Evolutionary conservation across 140 eudicot species (phyloP), one percentile per base, ranked within the genome.

Genomic region (Stevia rebaudiana): DNA sequence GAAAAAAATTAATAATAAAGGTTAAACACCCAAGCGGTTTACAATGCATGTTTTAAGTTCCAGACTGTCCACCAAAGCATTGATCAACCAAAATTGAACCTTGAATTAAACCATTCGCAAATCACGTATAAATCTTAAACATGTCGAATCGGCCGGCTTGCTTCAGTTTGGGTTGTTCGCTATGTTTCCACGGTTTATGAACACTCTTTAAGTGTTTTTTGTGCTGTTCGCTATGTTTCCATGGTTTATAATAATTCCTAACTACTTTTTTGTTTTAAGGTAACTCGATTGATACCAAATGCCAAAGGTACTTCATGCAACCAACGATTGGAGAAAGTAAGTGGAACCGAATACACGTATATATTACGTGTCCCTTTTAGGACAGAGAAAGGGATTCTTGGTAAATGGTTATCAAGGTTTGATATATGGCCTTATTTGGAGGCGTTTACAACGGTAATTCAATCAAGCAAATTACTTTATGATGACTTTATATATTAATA

Each of bases 401-500:
- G 79, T 63, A 79, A 92, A 80, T 92, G 98, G 98, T 81, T 92
- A 55, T 92, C 98, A 42, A 85, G 98, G 61, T 92, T 88, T 52
- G 98, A 92, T 63, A 77, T 92, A 22, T 92, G 98, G 98, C 98
- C 98, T 61, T 92, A 92, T 53, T 61, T 92, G 63, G 98, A 88
- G 80, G 68, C 70, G 31, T 92, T 83, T 74, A 53, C 98, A 1
- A 82, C 80, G 96, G 98, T 85, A 73, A 77, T 19, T 39, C 11
- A 7, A 54, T 13, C 25, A 7, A 6, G 11, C 11, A 10, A 0
- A 35, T 44, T 23, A 10, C 2, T 30, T 28, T 33, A 3, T 11
- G 11, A 11, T 33, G 3, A 4, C 25, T 5, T 58, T 11, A 11
- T 13, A 58, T 6, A 11, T 35, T n/a, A 43, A 18, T n/a, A 43